Conservation (phyloP, 1,139 yeast genomes). For the Taphrina wiesneri region DNA sequence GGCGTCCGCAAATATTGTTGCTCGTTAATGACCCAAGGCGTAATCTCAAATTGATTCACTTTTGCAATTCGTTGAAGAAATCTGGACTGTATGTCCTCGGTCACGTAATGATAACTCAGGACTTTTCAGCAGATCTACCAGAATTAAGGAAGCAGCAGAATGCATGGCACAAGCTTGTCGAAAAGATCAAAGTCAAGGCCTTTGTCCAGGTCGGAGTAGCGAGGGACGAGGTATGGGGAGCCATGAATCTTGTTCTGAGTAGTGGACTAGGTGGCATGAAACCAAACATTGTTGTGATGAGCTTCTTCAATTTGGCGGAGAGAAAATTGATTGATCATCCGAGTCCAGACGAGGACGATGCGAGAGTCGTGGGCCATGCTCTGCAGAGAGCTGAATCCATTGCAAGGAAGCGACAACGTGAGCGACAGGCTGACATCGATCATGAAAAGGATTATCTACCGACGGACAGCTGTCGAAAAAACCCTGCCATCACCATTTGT, state of each 20-base stretch:
- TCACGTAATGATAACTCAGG: conserved; percentile 68
- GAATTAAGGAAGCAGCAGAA: conserved; percentile 70
- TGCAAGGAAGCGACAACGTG: conserved; percentile 8
- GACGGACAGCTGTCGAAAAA: conserved; percentile 76
- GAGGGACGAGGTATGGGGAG: conserved; percentile 93
- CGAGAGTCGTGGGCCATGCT: conserved; percentile 10
- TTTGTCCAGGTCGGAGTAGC: conserved; percentile 91
- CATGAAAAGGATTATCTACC: conserved; percentile 54
- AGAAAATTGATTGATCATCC: conserved; percentile 13
- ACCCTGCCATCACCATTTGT: conserved; percentile 64
- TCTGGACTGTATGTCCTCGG: conserved; percentile 73
- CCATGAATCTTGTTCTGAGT: conserved; percentile 82
- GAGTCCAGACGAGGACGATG: not conserved
- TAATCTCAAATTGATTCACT: conserved; percentile 87
- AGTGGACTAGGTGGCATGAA: conserved; percentile 97
- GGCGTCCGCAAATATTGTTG: conserved; percentile 92
- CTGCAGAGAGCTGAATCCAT: conserved; percentile 16
- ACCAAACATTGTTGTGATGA: conserved; percentile 89
- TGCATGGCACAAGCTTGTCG: conserved; percentile 84
- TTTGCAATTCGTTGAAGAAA: conserved; percentile 89
- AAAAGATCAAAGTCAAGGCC: conserved; percentile 75
- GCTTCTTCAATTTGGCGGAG: conserved; percentile 63
- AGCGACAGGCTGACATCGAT: conserved; percentile 27
- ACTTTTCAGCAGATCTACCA: conserved; percentile 60
- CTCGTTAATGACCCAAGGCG: conserved; percentile 88